Base-by-base conservation (phyloP, 441 rosid genomes). In the Mallotus repandus region DNA sequence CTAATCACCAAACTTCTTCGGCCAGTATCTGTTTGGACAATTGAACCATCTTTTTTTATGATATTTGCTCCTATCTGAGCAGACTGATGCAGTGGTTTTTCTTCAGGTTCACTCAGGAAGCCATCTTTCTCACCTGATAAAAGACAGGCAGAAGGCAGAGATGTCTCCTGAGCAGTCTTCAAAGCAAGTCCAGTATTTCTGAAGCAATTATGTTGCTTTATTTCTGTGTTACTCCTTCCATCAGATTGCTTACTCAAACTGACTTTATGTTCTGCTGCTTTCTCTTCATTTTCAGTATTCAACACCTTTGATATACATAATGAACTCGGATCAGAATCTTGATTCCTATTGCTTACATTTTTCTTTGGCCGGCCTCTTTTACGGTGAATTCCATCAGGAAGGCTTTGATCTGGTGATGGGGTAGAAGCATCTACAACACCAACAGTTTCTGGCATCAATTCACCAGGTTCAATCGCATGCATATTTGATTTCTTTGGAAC, bases 281-380 rank as follows among this genome's bases (percentile, higher is more conserved):
- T 81, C 75, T 71, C 73, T 70, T 72, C 73, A 61, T 64, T 57
- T 43, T 21, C 78, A 70, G 58, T 45, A 55, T 25, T 77, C 56
- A 73, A 68, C 9, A 29, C 71, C 74, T 74, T 76, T 48, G 78
- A 43, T 61, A 64, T 66, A 15, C 64, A 46, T 19, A 68, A 60
- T 38, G 81, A 63, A 78, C 71, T 55, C 56, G 21, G 57, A 63
- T 77, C 81, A 21, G 61, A 69, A 65, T 72, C 77, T 25, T 56
- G n/a, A 70, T 74, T 68, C 68, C 60, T 53, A 48, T 19, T 35
- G 65, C 53, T 73, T 62, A 62, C 74, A 52, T 73, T 79, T 70
- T 73, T 80, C 83, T 77, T 84, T 66, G 75, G 61, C 53, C 67
- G 63, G 74, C 87, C 75, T 82, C 82, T 78, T 79, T 67, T 80